Conservation (phyloP, 306 rosid species). For the Malus sylvestris region DNA sequence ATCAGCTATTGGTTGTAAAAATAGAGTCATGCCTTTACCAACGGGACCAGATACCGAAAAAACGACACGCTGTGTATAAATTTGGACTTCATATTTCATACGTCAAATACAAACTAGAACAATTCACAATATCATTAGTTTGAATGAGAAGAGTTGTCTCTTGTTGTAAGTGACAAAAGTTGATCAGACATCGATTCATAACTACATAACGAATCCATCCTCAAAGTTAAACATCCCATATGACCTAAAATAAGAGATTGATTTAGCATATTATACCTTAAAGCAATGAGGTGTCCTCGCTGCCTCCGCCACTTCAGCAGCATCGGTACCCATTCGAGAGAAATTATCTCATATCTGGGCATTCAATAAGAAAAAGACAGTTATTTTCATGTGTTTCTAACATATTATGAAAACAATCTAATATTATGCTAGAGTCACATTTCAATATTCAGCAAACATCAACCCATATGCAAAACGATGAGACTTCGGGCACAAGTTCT, state of each 20-base stretch:
- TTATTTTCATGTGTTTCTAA: conserved; percentile 12
- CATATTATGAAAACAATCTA: not conserved
- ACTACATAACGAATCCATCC: not conserved
- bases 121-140: not conserved
- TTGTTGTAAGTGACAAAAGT: not conserved
- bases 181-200: not conserved
- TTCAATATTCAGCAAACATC: not conserved
- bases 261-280: conserved; percentile 39
- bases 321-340: conserved; percentile 68
- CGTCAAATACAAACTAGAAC: not conserved
- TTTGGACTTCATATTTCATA: not conserved
- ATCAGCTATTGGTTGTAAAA: not conserved
- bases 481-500: not conserved
- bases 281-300: conserved; percentile 35
- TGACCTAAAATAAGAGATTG: conserved; percentile 3
- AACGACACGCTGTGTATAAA: not conserved
- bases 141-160: not conserved
- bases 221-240: conserved; percentile 7
- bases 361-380: conserved; percentile 18
- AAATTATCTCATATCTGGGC: conserved; percentile 29
- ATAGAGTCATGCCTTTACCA: not conserved
- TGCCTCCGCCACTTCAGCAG: conserved; percentile 31
- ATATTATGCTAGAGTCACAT: not conserved
- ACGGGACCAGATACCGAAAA: not conserved
- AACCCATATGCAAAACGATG: not conserved